Conservation (phyloP, 352 stramenopile genomes). For the Plasmopara muralis region DNA sequence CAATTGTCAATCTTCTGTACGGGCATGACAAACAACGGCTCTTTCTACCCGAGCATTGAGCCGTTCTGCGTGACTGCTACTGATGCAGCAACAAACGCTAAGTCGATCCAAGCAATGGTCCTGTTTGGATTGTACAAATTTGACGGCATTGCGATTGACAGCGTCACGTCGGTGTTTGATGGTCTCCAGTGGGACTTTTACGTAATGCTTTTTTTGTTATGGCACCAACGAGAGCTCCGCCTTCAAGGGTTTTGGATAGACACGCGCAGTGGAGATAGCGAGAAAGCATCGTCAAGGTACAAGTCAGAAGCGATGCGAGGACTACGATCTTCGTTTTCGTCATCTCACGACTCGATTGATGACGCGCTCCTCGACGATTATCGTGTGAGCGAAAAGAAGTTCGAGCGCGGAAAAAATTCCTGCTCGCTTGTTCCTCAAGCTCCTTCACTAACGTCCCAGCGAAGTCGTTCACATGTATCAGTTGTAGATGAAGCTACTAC, state of each 20-base stretch:
- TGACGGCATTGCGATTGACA: constrained; percentile 54
- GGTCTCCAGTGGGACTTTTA: constrained; percentile 85
- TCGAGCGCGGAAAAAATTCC: constrained; percentile 4
- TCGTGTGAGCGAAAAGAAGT: constrained; percentile 13
- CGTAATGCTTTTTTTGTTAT: constrained; percentile 68
- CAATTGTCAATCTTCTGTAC: constrained; percentile 83
- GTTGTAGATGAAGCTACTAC: constrained; percentile 13
- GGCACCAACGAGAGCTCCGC: constrained; percentile 74
- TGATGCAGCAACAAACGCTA: constrained; percentile 35
- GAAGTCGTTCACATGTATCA: constrained; percentile 14
- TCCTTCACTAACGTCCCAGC: constrained; percentile 15
- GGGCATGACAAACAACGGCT: constrained; percentile 39
- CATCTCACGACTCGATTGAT: constrained; percentile 71
- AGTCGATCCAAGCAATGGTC: constrained; percentile 71
- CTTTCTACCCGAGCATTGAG: constrained; percentile 75
- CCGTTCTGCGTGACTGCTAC: constrained; percentile 51
- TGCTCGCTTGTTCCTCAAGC: neutral
- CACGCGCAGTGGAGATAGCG: constrained; percentile 12
- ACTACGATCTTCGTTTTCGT: constrained; percentile 41
- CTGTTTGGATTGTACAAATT: constrained; percentile 86
- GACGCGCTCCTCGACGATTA: constrained; percentile 46
- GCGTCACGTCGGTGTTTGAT: constrained; percentile 45
- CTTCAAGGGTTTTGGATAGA: constrained; percentile 72
- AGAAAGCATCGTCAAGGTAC: constrained; percentile 32
- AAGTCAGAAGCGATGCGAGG: constrained; percentile 37